A percentile compares a stretch with the other conserved stretches of the same genome.
phyloP scores from a whole-genome alignment of 768 basidiomycete genomes.

The Leccinum broughii region DNA sequence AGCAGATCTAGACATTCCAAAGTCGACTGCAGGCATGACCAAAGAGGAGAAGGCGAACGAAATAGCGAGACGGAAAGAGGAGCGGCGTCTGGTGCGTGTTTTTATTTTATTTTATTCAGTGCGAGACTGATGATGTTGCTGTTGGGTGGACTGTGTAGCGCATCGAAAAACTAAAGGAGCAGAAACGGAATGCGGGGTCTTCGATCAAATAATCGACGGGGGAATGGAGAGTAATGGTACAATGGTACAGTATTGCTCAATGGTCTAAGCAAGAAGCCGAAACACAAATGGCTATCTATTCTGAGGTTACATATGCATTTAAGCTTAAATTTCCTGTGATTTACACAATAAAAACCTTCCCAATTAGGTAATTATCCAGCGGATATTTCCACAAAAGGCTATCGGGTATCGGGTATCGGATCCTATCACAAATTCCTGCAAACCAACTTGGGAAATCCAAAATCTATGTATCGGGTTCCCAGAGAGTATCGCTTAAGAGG shows the following conservation, averaged over 20 bases:
- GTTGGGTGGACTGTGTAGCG: conserved; percentile 42
- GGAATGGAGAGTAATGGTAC: not conserved
- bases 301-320: too few relatives aligned
- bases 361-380: too few relatives aligned
- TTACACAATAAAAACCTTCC: too few relatives aligned
- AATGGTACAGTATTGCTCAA: not conserved
- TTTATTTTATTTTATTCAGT: not conserved
- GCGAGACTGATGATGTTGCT: not conserved
- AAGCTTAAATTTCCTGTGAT: too few relatives aligned
- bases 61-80: conserved; percentile 89
- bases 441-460: too few relatives aligned
- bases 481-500: too few relatives aligned
- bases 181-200: conserved; percentile 56
- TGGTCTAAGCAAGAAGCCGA: too few relatives aligned
- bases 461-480: too few relatives aligned
- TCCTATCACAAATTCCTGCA: too few relatives aligned
- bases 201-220: conserved; percentile 1
- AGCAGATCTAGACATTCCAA: conserved; percentile 14
- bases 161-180: conserved; percentile 78
- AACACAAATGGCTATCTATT: too few relatives aligned
- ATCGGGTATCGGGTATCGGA: too few relatives aligned
- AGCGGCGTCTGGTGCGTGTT: conserved; percentile 74
- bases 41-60: conserved; percentile 96
- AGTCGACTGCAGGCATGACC: conserved; percentile 51
- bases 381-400: too few relatives aligned